Base-by-base conservation (phyloP, 2,329 filamentous ascomycete genomes). In the Teratosphaeria viscida region DNA sequence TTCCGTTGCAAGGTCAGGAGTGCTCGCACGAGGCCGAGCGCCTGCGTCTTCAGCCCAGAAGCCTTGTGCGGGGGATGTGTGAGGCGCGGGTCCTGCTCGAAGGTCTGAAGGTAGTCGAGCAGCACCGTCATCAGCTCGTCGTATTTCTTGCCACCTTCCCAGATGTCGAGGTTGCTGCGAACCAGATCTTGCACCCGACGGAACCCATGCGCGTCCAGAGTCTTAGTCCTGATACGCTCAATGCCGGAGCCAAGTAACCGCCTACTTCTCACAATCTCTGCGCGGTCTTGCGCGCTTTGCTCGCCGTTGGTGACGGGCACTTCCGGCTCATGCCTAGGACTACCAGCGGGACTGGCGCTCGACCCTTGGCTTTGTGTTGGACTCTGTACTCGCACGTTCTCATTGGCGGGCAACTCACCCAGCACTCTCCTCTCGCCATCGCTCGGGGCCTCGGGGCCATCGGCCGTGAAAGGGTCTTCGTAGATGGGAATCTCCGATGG, bases 201-300 rank as follows among this genome's bases (percentile, higher is more conserved):
- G 78, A 92, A 90, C 59, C 88, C 88, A 69, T 91, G 88, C 3
- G 89, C 87, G 69, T 92, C 89, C n/a, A 92, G 81, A 0, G 84
- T 84, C 66, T 84, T 84, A 34, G 82, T 80, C 65, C 85, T 85
- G 65, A 92, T 86, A 63, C 88, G 87, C 57, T 84, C 78, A 65
- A 92, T 88, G 56, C 87, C 89, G 66, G 88, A 91, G 35, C 86
- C 83, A 5, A 92, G 79, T 27, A 92, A 77, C 53, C 86, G 82
- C 7, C 71, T 75, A 63, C 73, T 79, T 63, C 74, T 77, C 59
- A 73, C 70, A 47, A 71, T 76, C 68, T 76, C 74, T n/a, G 72
- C 66, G 57, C 70, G 76, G 65, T 69, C 73, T 67, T 68, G 75
- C 3, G 66, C 62, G 1, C 66, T 61, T 16, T 29, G 27, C 27